Evolutionary conservation across 257 asterid species (phyloP), one percentile per base, ranked within the genome.

Genomic region (Nicotiana benthamiana): DNA sequence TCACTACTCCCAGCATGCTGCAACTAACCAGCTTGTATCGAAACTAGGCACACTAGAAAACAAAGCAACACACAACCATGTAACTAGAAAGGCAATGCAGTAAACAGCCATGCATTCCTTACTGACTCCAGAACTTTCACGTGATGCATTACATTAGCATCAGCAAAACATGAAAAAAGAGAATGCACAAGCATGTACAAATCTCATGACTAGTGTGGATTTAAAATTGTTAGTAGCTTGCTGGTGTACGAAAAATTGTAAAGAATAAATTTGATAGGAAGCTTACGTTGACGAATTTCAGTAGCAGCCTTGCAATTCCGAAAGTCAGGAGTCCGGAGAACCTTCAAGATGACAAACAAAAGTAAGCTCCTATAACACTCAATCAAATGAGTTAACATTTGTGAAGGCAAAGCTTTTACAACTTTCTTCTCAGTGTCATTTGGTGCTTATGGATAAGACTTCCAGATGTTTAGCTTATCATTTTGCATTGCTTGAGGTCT

Each of bases 241-340:
- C 18, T 32, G 57, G 16, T 36, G 34, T 57, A 60, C 46, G 72
- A 40, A 52, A 76, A 17, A 16, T 59, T 46, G 4, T 61, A 27
- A 43, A 16, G 53, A 68, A 46, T 15, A 43, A 46, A 34, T 36
- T 51, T 78, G 56, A 46, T 60, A 15, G 57, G 43, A 85, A 79
- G 51, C 87, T 80, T 82, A 92, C 99, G 91, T 83, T 85, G 84
- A 61, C 90, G 92, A 28, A 95, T 95, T 76, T 91, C 93, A 56
- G 84, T 88, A 79, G 99, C 98, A 51, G 97, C 97, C 80, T 93
- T 89, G 88, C 97, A 89, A 83, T 92, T 95, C 54, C 76, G 88
- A 75, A 95, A 93, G 84, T 95, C 95, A 8, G 99, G 97, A 52
- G 97, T 88, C 83, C 86, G 91, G 75, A 95, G 97, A 88, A 92